Base-by-base conservation (phyloP, 192 early-diverging fungal species). In the Pilaira anomala region DNA sequence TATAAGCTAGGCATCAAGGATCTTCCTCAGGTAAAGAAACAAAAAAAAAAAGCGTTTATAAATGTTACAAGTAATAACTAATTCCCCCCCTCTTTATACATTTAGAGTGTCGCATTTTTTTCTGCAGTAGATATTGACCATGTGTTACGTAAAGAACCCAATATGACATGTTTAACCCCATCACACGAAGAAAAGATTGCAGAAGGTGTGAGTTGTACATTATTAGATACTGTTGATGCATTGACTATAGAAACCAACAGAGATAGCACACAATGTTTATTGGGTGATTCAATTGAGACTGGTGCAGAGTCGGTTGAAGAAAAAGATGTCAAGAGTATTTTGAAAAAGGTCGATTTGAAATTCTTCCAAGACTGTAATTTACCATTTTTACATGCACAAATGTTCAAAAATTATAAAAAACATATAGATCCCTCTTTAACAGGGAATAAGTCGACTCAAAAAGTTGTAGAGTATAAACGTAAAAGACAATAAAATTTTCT, bases 91-190 rank as follows among this genome's bases (percentile, higher is more conserved):
- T n/a, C n/a, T n/a, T n/a, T n/a, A n/a, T n/a, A n/a, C n/a, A n/a
- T 48, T 3, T 46, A 62, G 51, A 68, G 60, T 68, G 87, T 94
- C 30, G 92, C 91, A 0, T 98, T 98, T 73, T 98, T 98, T 69
- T 97, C 96, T 1, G 79, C 87, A 11, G 88, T 98, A 21, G 96
- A 98, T 73, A 77, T 98, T 46, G 97, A 98, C 69, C 86, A 87
- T 62, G 88, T 88, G 7, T 72, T 98, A 59, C 84, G 96, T 25
- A 98, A 98, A 66, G 97, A 97, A 62, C 90, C 91, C 14, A 81
- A 88, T 51, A 86, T 91, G 87, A 69, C 74, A 26, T 97, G 96
- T 62, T 52, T 92, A 18, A 98, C 96, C 29, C 91, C 94, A 2
- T 91, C 93, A 12, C 88, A 95, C 44, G 16, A 46, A 18, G 44